Evolutionary conservation across 148 eudicot species (phyloP), one percentile per base, ranked within the genome.

Genomic region (Nepenthes gracilis): DNA sequence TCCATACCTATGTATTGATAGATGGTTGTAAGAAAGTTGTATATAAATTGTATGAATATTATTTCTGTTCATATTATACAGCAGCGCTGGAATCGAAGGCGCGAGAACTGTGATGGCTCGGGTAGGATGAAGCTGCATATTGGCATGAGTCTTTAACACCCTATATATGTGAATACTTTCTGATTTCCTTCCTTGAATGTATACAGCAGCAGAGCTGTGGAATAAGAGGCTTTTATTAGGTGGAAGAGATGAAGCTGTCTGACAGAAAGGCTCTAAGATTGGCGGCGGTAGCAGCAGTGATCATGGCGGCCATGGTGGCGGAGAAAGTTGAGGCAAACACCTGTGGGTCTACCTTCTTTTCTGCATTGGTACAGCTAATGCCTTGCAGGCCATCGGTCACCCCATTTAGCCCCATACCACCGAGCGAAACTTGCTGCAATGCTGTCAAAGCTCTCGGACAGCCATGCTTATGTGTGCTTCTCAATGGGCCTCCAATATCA

Each of bases 401-500:
- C 33, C 90, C 94, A 1, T 92, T 83, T 43, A 82, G 86, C 74
- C 82, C 88, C 36, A 70, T 80, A 58, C 86, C 90, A 3, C 97
- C 97, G 9, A 85, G 69, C n/a, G 90, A 80, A n/a, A 76, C 85
- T 10, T 92, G 97, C 76, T 92, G 97, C 67, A 77, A 70, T 13
- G 82, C 96, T 32, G 36, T 88, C 75, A 85, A 61, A 69, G 67
- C 73, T 53, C 78, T 88, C 2, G 97, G 96, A 9, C 97, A 92
- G 81, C 84, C 96, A 35, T 91, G 96, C 59, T 67, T 91, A 36
- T 87, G 97, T 62, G 87, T 87, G 54, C 93, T 91, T 15, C 78
- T 85, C 45, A 87, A 78, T 40, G 97, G 97, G 63, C 97, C 97
- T 57, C 90, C 89, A 2, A 83, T 91, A 45, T 65, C 96, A 5